Conservation (phyloP, 306 rosid genomes). For the Acacia acuminata region DNA sequence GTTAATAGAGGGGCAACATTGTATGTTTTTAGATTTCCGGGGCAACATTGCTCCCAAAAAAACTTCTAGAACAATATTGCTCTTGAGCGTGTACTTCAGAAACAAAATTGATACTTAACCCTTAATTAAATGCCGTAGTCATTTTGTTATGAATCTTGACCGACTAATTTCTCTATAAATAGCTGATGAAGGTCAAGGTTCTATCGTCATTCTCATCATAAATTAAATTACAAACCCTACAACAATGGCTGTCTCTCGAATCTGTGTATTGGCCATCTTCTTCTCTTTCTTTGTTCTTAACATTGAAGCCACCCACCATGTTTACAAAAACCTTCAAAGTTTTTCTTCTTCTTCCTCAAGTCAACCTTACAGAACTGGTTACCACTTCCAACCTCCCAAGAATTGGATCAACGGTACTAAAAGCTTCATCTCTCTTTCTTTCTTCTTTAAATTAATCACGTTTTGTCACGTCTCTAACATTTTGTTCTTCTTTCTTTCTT, state of each 20-base stretch:
- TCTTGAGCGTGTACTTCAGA: no score
- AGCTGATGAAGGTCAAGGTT: not conserved
- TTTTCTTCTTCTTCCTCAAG: slow-evolving; percentile 31
- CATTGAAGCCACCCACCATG: slow-evolving; percentile 61
- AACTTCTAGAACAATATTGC: no score
- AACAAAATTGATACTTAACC: no score
- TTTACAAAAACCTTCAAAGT: slow-evolving; percentile 40
- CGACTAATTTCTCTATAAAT: slow-evolving; percentile 32
- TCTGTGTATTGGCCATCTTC: slow-evolving; percentile 40
- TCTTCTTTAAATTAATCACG: not conserved
- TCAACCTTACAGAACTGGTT: slow-evolving; percentile 84
- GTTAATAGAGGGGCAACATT: no score
- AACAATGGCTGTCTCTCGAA: slow-evolving; percentile 34
- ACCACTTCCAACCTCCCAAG: slow-evolving; percentile 87
- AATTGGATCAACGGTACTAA: slow-evolving; percentile 89
- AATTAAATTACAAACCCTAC: slow-evolving; percentile 13
- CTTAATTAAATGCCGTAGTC: not conserved
- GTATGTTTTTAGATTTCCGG: no score
- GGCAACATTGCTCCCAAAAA: no score
- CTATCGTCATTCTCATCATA: not conserved
- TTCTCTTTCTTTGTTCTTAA: slow-evolving; percentile 36
- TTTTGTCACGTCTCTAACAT: slow-evolving; percentile 42
- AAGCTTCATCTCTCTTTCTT: not conserved
- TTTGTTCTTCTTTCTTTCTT: slow-evolving; percentile 27
- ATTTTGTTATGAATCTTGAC: not conserved